phyloP scores from a whole-genome alignment of 2,329 filamentous ascomycete species.

The Fusarium sp. region DNA sequence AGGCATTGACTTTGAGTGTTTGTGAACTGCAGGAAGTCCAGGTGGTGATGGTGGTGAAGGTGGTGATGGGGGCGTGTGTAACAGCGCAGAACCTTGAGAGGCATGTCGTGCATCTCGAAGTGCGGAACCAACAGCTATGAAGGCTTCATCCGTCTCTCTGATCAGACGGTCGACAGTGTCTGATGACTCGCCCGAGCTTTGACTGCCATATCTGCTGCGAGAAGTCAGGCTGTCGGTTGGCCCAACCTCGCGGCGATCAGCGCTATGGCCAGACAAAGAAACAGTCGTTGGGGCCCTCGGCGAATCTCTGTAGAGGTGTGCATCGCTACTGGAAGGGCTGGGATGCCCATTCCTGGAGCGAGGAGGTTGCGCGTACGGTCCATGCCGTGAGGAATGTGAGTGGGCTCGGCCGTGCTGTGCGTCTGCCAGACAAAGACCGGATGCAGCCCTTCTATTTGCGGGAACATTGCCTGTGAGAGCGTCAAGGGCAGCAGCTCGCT shows the following conservation, averaged over 20 bases:
- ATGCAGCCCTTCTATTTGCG: constrained; percentile 42
- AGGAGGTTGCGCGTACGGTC: constrained; percentile 31
- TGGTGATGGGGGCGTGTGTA: constrained; percentile 27
- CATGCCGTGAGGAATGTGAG: constrained; percentile 26
- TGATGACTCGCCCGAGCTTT: constrained; percentile 42
- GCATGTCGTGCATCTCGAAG: constrained; percentile 50
- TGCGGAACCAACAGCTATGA: constrained; percentile 57
- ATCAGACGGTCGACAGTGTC: constrained; percentile 60
- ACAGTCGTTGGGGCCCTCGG: constrained; percentile 25
- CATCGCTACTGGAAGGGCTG: constrained; percentile 7
- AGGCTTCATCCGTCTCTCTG: constrained; percentile 62
- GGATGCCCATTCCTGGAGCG: constrained; percentile 34
- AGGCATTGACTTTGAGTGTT: constrained; percentile 42
- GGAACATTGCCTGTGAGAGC: constrained; percentile 42
- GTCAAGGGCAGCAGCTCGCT: constrained; percentile 47
- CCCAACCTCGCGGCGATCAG: constrained; percentile 20
- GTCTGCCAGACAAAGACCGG: constrained; percentile 50
- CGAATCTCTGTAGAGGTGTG: constrained; percentile 10
- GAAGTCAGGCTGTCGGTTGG: constrained; percentile 19
- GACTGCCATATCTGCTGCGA: constrained; percentile 27
- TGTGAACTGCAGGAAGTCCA: constrained; percentile 23
- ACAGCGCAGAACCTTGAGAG: constrained; percentile 27
- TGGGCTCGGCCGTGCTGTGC: constrained; percentile 36
- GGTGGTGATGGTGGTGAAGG: constrained; percentile 31
- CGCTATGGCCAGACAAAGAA: constrained; percentile 41